phyloP scores from a whole-genome alignment of 2,329 filamentous ascomycete genomes.

The Cercospora sp. region DNA sequence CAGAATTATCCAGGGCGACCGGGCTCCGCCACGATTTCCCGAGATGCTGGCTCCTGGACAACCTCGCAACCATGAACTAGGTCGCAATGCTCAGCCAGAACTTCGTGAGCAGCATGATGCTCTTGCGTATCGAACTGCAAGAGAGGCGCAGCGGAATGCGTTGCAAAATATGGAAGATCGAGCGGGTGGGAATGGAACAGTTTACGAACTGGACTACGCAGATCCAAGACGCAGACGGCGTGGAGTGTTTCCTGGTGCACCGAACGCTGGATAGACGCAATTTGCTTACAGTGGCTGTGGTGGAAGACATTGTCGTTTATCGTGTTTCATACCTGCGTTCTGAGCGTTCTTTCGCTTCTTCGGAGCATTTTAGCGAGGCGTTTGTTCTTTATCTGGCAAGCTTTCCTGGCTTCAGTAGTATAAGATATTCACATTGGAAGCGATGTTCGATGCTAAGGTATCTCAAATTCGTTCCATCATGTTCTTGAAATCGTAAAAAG shows the following conservation, averaged over 20 bases:
- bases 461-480: neutral
- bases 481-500: neutral
- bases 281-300: neutral
- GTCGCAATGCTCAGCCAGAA: conserved; percentile 1
- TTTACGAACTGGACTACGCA: neutral
- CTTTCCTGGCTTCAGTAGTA: too few species aligned
- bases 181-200: neutral
- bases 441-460: neutral
- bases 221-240: conserved; percentile 14
- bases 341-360: neutral
- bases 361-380: neutral
- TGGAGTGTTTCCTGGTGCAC: conserved; percentile 13
- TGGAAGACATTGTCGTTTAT: neutral
- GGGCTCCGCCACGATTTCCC: conserved; percentile 3
- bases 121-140: neutral
- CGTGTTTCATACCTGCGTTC: neutral
- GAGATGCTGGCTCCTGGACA: conserved; percentile 15
- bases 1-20: conserved; percentile 5
- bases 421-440: neutral
- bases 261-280: neutral
- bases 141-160: conserved; percentile 6
- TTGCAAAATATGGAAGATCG: conserved; percentile 16
- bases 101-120: neutral
- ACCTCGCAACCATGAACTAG: conserved; percentile 6
- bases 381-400: too few species aligned